Conservation (phyloP, 2,329 filamentous ascomycete species). For the Claviceps capensis region DNA sequence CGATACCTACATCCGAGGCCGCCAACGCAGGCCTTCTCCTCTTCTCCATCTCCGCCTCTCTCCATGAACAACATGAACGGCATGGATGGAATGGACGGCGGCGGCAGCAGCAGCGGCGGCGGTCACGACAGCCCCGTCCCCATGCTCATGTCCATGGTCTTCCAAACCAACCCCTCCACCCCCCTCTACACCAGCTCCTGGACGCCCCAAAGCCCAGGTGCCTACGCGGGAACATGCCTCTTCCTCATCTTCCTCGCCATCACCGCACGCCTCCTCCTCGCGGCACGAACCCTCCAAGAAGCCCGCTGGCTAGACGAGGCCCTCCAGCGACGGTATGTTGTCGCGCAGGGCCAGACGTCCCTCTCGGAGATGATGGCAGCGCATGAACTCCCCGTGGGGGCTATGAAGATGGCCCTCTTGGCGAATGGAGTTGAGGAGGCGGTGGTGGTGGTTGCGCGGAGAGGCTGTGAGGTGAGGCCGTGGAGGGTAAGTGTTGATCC, state of each 20-base stretch:
- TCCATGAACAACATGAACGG: slow-evolving; percentile 12
- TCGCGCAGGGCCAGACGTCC: slow-evolving; percentile 50
- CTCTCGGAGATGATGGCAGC: slow-evolving; percentile 45
- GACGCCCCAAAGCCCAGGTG: slow-evolving; percentile 55
- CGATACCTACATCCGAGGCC: background rate
- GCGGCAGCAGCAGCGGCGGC: slow-evolving; percentile 3
- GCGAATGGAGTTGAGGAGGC: slow-evolving; percentile 71
- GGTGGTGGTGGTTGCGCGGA: slow-evolving; percentile 57
- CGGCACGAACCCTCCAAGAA: slow-evolving; percentile 52
- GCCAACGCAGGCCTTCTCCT: background rate
- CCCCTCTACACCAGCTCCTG: slow-evolving; percentile 50
- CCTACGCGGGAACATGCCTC: slow-evolving; percentile 82
- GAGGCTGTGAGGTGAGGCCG: slow-evolving; percentile 40
- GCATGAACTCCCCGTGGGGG: slow-evolving; percentile 35
- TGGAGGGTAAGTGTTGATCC: slow-evolving; percentile 76
- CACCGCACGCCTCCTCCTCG: slow-evolving; percentile 56
- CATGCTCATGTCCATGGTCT: slow-evolving; percentile 36
- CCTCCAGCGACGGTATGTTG: slow-evolving; percentile 61
- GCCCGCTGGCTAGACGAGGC: slow-evolving; percentile 56
- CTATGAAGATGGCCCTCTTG: slow-evolving; percentile 53
- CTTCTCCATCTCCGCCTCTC: background rate
- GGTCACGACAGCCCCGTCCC: slow-evolving; percentile 5
- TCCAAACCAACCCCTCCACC: slow-evolving; percentile 41
- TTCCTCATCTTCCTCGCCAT: slow-evolving; percentile 71
- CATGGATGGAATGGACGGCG: slow-evolving; percentile 7